Evolutionary conservation across 2,329 filamentous ascomycete genomes (phyloP).

Genomic region (Exophiala viscosa): DNA sequence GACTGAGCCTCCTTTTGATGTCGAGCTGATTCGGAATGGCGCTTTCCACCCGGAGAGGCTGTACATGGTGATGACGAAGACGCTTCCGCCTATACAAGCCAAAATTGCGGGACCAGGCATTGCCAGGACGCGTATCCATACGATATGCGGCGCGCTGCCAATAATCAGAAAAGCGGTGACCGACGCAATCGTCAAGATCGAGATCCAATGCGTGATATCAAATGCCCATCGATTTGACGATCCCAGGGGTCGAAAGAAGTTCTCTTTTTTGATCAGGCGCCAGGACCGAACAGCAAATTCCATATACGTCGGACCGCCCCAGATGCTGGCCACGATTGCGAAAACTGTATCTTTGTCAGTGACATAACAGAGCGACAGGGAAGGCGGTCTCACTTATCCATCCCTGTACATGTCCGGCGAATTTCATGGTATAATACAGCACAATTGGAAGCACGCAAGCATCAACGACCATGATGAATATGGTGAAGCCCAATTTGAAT

Average conservation of each 20-base stretch:
- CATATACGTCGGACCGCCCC: constrained; percentile 29
- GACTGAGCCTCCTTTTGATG: constrained; percentile 56
- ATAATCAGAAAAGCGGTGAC: constrained; percentile 27
- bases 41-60: constrained; percentile 34
- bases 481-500: constrained; percentile 26
- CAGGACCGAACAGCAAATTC: constrained; percentile 28
- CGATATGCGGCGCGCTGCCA: constrained; percentile 28
- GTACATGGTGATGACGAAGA: constrained; percentile 24
- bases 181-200: constrained; percentile 20
- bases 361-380: background rate
- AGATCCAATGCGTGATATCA: constrained; percentile 28
- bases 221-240: constrained; percentile 28
- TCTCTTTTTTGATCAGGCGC: constrained; percentile 28
- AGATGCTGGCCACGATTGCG: constrained; percentile 29
- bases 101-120: constrained; percentile 26
- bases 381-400: constrained; percentile 21
- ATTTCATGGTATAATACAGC: constrained; percentile 28
- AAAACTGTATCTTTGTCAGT: constrained; percentile 22
- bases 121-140: constrained; percentile 28
- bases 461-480: constrained; percentile 28
- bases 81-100: constrained; percentile 16
- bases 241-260: constrained; percentile 29
- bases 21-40: constrained; percentile 62
- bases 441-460: constrained; percentile 29
- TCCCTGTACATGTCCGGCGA: constrained; percentile 25